Conservation (phyloP, 176 grass and related monocot genomes). For the Canna indica region DNA sequence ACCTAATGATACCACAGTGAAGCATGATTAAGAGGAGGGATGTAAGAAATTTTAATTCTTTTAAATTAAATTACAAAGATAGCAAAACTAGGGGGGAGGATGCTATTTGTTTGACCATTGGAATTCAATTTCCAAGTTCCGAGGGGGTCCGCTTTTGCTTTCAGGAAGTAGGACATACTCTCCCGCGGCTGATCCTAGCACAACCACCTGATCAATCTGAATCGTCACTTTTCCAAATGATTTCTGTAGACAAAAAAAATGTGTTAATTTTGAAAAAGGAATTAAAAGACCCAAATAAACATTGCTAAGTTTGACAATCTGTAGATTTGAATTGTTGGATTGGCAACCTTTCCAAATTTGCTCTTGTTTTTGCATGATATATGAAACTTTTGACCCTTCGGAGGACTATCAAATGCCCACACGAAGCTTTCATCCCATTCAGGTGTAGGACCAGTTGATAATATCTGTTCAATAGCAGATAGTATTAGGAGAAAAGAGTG, state of each 20-base stretch:
- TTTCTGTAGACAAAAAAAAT: constrained; percentile 47
- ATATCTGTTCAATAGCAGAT: constrained; percentile 39
- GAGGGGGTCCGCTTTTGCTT: constrained; percentile 87
- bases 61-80: constrained; percentile 38
- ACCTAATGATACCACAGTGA: neutral
- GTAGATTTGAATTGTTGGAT: neutral
- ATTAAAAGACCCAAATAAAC: neutral
- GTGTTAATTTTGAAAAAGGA: neutral
- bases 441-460: constrained; percentile 75
- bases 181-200: constrained; percentile 91
- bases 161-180: constrained; percentile 87
- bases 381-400: constrained; percentile 97
- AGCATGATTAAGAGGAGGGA: constrained; percentile 8
- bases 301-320: neutral
- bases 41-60: constrained; percentile 31
- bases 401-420: constrained; percentile 96
- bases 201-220: constrained; percentile 93
- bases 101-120: constrained; percentile 98
- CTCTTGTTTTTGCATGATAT: constrained; percentile 99
- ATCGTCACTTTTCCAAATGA: constrained; percentile 96
- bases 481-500: neutral
- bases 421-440: constrained; percentile 98
- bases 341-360: constrained; percentile 94
- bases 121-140: constrained; percentile 97
- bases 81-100: constrained; percentile 25